Evolutionary conservation across 1,139 yeast species (phyloP).

Genomic region (Candida sp.): DNA sequence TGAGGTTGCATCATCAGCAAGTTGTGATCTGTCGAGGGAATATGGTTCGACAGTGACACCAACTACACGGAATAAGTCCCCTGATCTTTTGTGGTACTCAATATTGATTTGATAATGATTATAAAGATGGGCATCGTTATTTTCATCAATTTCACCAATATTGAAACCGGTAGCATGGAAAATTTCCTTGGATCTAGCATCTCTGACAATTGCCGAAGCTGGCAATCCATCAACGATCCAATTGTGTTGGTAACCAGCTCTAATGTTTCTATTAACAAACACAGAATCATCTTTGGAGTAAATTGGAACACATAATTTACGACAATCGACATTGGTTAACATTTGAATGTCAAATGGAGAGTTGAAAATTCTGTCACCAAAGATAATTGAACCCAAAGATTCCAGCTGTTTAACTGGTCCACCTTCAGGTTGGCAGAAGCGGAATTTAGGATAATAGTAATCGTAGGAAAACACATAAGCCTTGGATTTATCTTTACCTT

Average conservation of each 20-base stretch:
- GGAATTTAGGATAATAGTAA: slow-evolving; percentile 80
- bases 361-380: slow-evolving; percentile 94
- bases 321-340: slow-evolving; percentile 71
- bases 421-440: slow-evolving; percentile 74
- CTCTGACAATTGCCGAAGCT: slow-evolving; percentile 64
- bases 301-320: slow-evolving; percentile 52
- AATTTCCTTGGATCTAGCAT: slow-evolving; percentile 51
- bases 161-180: slow-evolving; percentile 83
- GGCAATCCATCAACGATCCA: slow-evolving; percentile 97
- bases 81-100: slow-evolving; percentile 80
- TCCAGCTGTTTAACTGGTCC: slow-evolving; percentile 79
- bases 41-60: slow-evolving; percentile 79
- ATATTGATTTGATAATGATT: slow-evolving; percentile 79
- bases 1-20: slow-evolving; percentile 17
- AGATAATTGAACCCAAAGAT: slow-evolving; percentile 86
- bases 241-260: slow-evolving; percentile 81
- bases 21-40: slow-evolving; percentile 49
- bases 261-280: slow-evolving; percentile 74
- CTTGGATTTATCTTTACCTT: slow-evolving; percentile 28
- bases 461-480: slow-evolving; percentile 74
- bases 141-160: slow-evolving; percentile 61
- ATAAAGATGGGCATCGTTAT: slow-evolving; percentile 51
- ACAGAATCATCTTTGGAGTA: slow-evolving; percentile 66
- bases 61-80: slow-evolving; percentile 75
- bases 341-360: slow-evolving; percentile 83